Evolutionary conservation across 805 yeast genomes (phyloP).

Genomic region (Hanseniaspora mollemarum): DNA sequence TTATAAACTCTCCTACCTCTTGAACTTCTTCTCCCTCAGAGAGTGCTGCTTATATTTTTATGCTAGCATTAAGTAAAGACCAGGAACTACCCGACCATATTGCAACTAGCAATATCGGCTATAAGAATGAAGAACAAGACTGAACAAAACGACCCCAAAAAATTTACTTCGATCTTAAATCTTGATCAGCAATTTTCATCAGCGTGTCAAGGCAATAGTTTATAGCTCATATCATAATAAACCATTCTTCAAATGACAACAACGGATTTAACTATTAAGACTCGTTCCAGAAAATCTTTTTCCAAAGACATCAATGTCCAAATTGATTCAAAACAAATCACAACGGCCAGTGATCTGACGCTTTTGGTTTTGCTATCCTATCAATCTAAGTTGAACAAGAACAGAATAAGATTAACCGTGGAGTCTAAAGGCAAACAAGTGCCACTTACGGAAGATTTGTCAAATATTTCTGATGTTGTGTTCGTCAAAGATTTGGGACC

Average conservation of each 20-base stretch:
- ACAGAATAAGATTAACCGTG: slow-evolving; percentile 48
- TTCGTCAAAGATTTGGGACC: slow-evolving; percentile 83
- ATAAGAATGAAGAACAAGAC: too few relatives aligned
- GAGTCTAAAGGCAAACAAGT: slow-evolving; percentile 28
- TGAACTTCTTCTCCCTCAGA: too few relatives aligned
- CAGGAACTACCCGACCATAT: too few relatives aligned
- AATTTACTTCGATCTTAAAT: too few relatives aligned
- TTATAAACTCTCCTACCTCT: too few relatives aligned
- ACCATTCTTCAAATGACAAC: background rate
- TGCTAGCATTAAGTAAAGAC: too few relatives aligned
- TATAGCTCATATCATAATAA: too few relatives aligned
- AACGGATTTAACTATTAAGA: slow-evolving; percentile 32
- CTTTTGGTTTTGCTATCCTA: slow-evolving; percentile 28
- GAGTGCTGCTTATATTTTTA: too few relatives aligned
- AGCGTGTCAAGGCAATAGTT: too few relatives aligned
- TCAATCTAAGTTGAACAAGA: slow-evolving; percentile 34
- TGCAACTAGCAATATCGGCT: too few relatives aligned
- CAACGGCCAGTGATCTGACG: slow-evolving; percentile 19
- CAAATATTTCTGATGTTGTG: slow-evolving; percentile 30
- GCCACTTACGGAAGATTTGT: slow-evolving; percentile 29
- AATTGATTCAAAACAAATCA: background rate
- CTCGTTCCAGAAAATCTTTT: slow-evolving; percentile 42
- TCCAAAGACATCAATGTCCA: background rate
- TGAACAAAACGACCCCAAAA: too few relatives aligned
- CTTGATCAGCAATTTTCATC: too few relatives aligned